Evolutionary conservation across 805 yeast species (phyloP).

Genomic region (Wickerhamiella spandovensis): DNA sequence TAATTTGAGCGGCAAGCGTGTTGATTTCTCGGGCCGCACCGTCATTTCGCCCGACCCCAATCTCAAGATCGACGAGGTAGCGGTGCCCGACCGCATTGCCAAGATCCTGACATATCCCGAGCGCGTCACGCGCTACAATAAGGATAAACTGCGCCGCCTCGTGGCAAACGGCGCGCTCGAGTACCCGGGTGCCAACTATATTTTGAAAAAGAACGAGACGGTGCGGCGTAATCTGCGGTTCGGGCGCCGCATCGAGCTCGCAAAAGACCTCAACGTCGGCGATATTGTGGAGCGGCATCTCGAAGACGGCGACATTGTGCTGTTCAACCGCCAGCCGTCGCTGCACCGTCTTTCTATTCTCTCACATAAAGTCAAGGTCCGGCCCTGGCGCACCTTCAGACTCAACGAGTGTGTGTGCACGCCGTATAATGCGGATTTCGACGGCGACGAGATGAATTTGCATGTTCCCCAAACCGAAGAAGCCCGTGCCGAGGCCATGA

Average conservation of each 20-base stretch:
- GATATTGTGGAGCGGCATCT: slow-evolving; percentile 93
- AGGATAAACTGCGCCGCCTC: slow-evolving; percentile 57
- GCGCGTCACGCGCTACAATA: slow-evolving; percentile 78
- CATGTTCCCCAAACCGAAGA: slow-evolving; percentile 99
- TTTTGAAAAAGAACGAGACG: slow-evolving; percentile 62
- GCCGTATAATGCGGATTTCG: slow-evolving; percentile 99
- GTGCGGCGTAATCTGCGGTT: slow-evolving; percentile 70
- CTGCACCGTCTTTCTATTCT: slow-evolving; percentile 99
- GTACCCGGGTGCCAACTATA: slow-evolving; percentile 95
- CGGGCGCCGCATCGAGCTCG: slow-evolving; percentile 71
- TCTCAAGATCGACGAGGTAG: slow-evolving; percentile 87
- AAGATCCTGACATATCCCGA: slow-evolving; percentile 94
- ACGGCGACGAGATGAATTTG: slow-evolving; percentile 99
- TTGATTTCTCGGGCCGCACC: slow-evolving; percentile 94
- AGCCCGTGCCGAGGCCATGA: slow-evolving; percentile 97
- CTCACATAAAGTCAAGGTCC: slow-evolving; percentile 96
- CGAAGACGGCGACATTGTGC: slow-evolving; percentile 92
- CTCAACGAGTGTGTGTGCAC: slow-evolving; percentile 93
- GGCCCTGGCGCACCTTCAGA: slow-evolving; percentile 98
- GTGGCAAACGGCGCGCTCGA: slow-evolving; percentile 72
- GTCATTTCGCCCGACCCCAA: slow-evolving; percentile 99
- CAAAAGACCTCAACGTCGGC: slow-evolving; percentile 66
- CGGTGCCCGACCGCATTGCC: slow-evolving; percentile 95
- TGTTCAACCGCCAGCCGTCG: slow-evolving; percentile 98
- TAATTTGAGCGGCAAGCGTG: slow-evolving; percentile 94